These are phyloP conservation scores for Xanthoconium stramineum DNA, from an alignment of 768 basidiomycete genomes.

Conservation along the genomic window DNA sequence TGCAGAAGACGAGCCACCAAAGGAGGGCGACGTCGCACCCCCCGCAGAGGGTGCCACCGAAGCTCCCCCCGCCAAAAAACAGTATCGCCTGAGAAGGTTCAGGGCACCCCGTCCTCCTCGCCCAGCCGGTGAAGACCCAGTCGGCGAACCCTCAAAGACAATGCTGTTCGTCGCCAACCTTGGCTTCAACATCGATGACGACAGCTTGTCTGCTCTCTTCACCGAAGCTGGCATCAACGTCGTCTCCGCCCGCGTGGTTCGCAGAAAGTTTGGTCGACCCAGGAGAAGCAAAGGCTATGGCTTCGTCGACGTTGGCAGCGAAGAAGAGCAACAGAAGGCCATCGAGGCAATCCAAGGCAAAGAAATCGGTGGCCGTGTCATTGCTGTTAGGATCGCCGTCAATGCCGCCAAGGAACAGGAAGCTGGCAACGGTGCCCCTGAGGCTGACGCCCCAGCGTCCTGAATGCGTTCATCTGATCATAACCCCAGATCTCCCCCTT, in stretches of 20 bases:
- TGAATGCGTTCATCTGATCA: constrained; percentile 20
- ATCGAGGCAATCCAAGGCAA: constrained; percentile 84
- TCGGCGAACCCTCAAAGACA: constrained; percentile 83
- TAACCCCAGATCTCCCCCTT: constrained; percentile 22
- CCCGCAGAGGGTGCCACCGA: constrained; percentile 39
- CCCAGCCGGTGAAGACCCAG: constrained; percentile 77
- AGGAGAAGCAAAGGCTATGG: constrained; percentile 95
- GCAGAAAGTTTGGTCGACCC: constrained; percentile 77
- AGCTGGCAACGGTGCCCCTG: constrained; percentile 35
- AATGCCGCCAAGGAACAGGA: constrained; percentile 69
- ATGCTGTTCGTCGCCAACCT: constrained; percentile 98
- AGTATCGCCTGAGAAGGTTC: constrained; percentile 55
- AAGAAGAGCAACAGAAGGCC: constrained; percentile 90
- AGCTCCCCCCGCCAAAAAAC: constrained; percentile 34
- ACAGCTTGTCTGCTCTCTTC: constrained; percentile 75
- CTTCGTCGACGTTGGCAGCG: constrained; percentile 91
- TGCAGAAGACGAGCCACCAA: constrained; percentile 28
- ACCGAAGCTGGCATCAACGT: constrained; percentile 81
- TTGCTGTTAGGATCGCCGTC: constrained; percentile 95
- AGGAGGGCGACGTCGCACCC: constrained; percentile 29
- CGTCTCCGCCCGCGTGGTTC: constrained; percentile 85
- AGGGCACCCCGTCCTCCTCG: constrained; percentile 59
- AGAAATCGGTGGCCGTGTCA: constrained; percentile 77
- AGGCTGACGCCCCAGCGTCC: constrained; percentile 30
- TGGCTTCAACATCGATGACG: constrained; percentile 90